Base-by-base conservation (phyloP, 2,329 filamentous ascomycete genomes). In the Ascosphaera pollenicola region DNA sequence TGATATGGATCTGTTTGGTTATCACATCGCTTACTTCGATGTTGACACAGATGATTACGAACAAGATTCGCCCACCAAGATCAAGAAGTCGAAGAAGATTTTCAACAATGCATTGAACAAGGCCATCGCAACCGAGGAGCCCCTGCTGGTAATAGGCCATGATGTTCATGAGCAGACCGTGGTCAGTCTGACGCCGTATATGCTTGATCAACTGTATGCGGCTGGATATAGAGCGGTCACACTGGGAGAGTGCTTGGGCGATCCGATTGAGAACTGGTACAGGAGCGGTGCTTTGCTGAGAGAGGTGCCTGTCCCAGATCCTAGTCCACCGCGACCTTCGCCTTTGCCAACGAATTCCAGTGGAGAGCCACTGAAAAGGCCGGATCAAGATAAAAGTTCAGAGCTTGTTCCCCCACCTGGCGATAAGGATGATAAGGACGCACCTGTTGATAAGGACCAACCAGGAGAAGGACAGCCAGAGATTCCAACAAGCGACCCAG, bases 1-100 rank as follows among this genome's bases (percentile, higher is more conserved):
- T 17, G 61, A 63, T 36, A 52, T 69, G 50, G 54, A 51, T 15
- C 47, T 52, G 3, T 49, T 68, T 24, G 64, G 64, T 0, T 69
- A 69, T 44, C 64, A 68, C 47, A 54, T 66, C 37, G 55, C 63
- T 39, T 47, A 58, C 26, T 61, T 59, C 36, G 57, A 65, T 40
- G 53, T 65, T 17, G 64, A 67, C 47, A 66, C 62, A 3, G 51
- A 56, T 17, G 64, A 67, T 45, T 66, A 58, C 45, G 54, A 54
- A 37, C 54, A 60, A 30, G 56, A 58, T 37, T 49, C 48, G 17
- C 57, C 57, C 1, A 44, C 49, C 5, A 40, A 48, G 13, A 59
- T 61, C 26, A 56, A 61, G 24, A 41, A 41, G 7, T 60, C 57
- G 7, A 61, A 61, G 39, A 56, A 59, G 19, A 53, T 54, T 2